Base-by-base conservation (phyloP, 1,139 yeast species). In the Taphrina pruni region DNA sequence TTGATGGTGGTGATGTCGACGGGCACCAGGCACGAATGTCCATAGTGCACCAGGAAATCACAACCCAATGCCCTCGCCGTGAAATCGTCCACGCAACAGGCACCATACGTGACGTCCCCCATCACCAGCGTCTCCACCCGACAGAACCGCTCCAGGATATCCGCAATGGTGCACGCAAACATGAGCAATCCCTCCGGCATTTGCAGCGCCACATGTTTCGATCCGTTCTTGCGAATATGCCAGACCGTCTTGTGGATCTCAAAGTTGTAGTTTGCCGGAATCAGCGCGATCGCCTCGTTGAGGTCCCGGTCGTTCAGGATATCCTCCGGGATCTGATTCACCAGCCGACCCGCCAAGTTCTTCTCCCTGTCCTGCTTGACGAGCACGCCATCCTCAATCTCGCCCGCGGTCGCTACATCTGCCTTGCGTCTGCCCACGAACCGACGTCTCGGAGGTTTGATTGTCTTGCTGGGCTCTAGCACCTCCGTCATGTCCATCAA, bases 91-190 rank as follows among this genome's bases (percentile, higher is more conserved):
- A 94, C 92, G 79, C 99, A 94, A 77, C 99, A 94, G 0, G 99
- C 99, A 45, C 99, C 99, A 76, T 94, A 94, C 0, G 97, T 91
- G 0, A 94, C 99, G 78, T 94, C 99, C 1, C 99, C 99, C 99
- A 94, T 95, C 5, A 94, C 96, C 0, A 95, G 83, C 0, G 94
- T 90, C 75, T 93, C 97, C 65, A 89, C 94, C 6, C 81, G 80
- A 76, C 97, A 92, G 75, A 94, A 72, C 78, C 93, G 97, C 76
- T 92, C 97, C 51, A 94, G 78, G 41, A 94, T 94, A 78, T 94
- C 99, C 1, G 97, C 84, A 21, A 94, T 86, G 56, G 94, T 85
- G 72, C 96, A 83, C 0, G 98, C 88, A 77, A 93, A 94, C 2
- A 94, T 89, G 68, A 94, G 81, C 55, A 94, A 79, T 0, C 99